These are phyloP conservation scores for Mycocentrospora acerina DNA, from an alignment of 2,329 filamentous ascomycete species.

Conservation along the genomic window DNA sequence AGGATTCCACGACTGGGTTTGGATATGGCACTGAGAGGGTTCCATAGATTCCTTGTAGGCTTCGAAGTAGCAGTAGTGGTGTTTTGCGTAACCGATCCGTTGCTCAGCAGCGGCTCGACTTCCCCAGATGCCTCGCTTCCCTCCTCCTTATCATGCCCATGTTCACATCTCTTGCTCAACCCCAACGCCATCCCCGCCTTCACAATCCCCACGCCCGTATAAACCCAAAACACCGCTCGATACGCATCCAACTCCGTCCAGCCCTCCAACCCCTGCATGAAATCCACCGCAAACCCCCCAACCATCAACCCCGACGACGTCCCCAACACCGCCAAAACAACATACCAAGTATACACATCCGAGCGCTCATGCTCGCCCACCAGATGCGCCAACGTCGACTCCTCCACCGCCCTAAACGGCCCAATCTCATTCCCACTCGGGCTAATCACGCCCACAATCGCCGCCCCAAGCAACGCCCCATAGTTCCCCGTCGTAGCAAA, in stretches of 20 bases:
- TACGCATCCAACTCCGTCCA: constrained; percentile 45
- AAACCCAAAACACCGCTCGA: constrained; percentile 46
- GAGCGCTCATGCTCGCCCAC: constrained; percentile 29
- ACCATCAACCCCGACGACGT: constrained; percentile 36
- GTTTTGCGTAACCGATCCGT: background rate
- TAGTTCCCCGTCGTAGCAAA: constrained; percentile 39
- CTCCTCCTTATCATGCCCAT: constrained; percentile 8
- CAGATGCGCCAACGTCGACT: constrained; percentile 41
- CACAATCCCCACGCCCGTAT: constrained; percentile 43
- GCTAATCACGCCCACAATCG: constrained; percentile 43
- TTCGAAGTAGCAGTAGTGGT: constrained; percentile 11
- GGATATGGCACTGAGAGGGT: constrained; percentile 58
- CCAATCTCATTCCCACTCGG: constrained; percentile 45
- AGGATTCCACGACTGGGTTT: constrained; percentile 57
- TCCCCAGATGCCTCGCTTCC: constrained; percentile 10
- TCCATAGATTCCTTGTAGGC: constrained; percentile 19
- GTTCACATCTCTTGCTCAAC: constrained; percentile 44
- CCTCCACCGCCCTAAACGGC: constrained; percentile 44
- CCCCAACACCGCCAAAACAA: constrained; percentile 41
- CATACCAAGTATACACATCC: constrained; percentile 46
- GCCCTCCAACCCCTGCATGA: constrained; percentile 27
- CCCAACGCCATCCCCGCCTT: constrained; percentile 44
- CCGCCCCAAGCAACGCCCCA: constrained; percentile 33
- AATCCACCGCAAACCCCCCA: constrained; percentile 42
- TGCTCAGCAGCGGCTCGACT: constrained; percentile 26